phyloP scores from a whole-genome alignment of 2,329 filamentous ascomycete genomes.

The Ustilaginoidea virens region DNA sequence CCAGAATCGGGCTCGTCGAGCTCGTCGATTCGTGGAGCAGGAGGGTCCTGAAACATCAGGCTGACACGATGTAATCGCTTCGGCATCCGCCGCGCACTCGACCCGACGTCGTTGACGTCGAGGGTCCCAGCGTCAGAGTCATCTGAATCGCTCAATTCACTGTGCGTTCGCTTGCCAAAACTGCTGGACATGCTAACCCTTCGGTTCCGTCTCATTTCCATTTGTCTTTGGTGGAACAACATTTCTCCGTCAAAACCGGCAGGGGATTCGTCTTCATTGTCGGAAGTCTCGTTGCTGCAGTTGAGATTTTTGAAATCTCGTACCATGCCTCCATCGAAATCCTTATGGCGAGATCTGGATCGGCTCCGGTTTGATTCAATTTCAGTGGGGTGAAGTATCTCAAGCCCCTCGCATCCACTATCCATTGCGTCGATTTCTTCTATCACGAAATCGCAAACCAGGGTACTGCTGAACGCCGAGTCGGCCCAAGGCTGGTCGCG shows the following conservation, averaged over 20 bases:
- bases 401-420: conserved; percentile 25
- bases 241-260: conserved; percentile 20
- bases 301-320: conserved; percentile 29
- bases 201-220: conserved; percentile 26
- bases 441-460: conserved; percentile 20
- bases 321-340: conserved; percentile 28
- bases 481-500: conserved; percentile 2
- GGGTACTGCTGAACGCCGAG: conserved; percentile 6
- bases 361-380: conserved; percentile 31
- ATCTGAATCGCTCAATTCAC: conserved; percentile 36
- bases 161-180: conserved; percentile 38
- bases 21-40: conserved; percentile 35
- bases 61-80: conserved; percentile 30
- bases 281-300: conserved; percentile 23
- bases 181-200: conserved; percentile 37
- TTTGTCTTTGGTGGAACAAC: conserved; percentile 23
- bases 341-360: conserved; percentile 20
- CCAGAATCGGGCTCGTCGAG: conserved; percentile 35
- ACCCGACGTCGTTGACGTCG: conserved; percentile 27
- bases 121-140: conserved; percentile 21
- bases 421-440: conserved; percentile 33
- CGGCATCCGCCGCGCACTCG: conserved; percentile 30
- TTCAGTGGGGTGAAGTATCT: conserved; percentile 26
- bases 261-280: conserved; percentile 18
- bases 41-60: conserved; percentile 33